These are phyloP conservation scores for Vitis cinerea DNA, from an alignment of 164 flowering plant species.

Conservation along the genomic window DNA sequence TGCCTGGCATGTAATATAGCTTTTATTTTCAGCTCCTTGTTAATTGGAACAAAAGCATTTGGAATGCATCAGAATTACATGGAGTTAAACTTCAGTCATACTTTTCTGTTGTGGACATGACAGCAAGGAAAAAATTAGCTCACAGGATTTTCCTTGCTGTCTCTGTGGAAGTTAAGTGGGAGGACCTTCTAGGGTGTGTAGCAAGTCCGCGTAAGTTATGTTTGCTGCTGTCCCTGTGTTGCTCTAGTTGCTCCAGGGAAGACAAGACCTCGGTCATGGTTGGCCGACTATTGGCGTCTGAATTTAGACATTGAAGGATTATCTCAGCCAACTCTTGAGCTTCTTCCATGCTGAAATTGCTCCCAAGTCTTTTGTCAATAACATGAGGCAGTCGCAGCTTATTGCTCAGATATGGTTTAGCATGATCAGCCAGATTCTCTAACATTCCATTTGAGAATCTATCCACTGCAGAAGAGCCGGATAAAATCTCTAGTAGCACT, in stretches of 20 bases:
- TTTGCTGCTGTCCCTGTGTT: background rate
- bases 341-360: constrained; percentile 12
- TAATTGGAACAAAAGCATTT: no score
- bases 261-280: constrained; percentile 21
- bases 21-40: no score
- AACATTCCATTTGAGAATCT: constrained; percentile 10
- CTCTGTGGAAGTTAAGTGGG: no score
- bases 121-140: no score
- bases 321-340: constrained; percentile 18
- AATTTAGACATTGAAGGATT: constrained; percentile 18
- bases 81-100: no score
- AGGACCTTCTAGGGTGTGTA: no score
- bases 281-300: constrained; percentile 13
- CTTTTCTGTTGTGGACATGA: no score
- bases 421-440: constrained; percentile 13
- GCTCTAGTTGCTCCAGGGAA: constrained; percentile 16
- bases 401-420: constrained; percentile 10
- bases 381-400: constrained; percentile 4
- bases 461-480: constrained; percentile 12
- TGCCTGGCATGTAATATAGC: no score
- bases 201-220: background rate
- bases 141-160: no score
- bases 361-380: constrained; percentile 14
- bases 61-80: no score
- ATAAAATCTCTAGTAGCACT: constrained; percentile 24